phyloP scores from a whole-genome alignment of 1,284 basidiomycete genomes.

The Puccinia polysora region DNA sequence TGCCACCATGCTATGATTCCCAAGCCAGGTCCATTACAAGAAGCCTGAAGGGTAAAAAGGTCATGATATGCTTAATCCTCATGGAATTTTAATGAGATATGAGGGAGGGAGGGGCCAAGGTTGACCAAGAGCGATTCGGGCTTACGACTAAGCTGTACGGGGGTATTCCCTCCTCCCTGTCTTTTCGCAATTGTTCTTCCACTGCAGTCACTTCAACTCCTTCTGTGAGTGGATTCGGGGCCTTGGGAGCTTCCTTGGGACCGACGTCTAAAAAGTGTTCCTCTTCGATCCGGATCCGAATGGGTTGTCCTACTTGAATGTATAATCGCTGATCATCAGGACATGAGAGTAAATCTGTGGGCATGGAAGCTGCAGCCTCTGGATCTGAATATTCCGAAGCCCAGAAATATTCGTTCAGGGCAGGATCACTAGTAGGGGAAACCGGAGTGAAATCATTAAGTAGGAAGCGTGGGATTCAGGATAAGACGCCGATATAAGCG shows the following conservation, averaged over 20 bases:
- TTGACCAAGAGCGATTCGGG: not conserved
- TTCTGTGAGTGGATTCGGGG: constrained; percentile 8
- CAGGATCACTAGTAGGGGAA: constrained; percentile 19
- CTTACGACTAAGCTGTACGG: constrained; percentile 36
- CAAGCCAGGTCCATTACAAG: constrained; percentile 37
- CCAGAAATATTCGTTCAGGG: constrained; percentile 42
- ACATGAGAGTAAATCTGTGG: constrained; percentile 22
- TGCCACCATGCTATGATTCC: constrained; percentile 42
- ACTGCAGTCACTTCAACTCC: not conserved
- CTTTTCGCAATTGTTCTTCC: constrained; percentile 22
- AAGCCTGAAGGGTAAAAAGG: constrained; percentile 3
- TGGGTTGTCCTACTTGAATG: constrained; percentile 37
- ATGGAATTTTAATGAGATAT: not conserved
- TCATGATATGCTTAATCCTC: not conserved
- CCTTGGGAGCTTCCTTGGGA: constrained; percentile 42
- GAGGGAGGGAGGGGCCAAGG: not conserved
- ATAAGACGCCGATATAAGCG: too few species aligned
- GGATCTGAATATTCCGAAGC: constrained; percentile 39
- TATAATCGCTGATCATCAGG: constrained; percentile 26
- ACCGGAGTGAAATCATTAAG: not conserved
- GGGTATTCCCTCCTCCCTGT: constrained; percentile 34
- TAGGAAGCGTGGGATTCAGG: not conserved
- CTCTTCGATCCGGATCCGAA: constrained; percentile 34
- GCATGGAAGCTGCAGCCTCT: constrained; percentile 12
- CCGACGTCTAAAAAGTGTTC: constrained; percentile 37